Evolutionary conservation across 495 filamentous ascomycete species (phyloP).

Genomic region (Niebla homalea): DNA sequence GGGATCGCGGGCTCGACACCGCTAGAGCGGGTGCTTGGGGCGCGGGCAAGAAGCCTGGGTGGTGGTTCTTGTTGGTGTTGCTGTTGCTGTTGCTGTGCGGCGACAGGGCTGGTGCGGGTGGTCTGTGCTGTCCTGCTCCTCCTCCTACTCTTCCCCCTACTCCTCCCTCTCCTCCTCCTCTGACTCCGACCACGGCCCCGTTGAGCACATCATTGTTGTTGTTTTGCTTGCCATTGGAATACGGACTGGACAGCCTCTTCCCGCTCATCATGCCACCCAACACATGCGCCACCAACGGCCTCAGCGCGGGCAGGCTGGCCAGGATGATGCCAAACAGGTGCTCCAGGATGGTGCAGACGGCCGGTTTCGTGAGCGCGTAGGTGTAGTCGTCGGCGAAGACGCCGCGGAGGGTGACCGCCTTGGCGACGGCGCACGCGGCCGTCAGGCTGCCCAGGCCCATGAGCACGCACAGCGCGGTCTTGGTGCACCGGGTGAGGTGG

Average conservation of each 20-base stretch:
- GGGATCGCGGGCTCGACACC: too few relatives aligned
- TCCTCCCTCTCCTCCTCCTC: too few relatives aligned
- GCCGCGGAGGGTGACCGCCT: conserved; percentile 10
- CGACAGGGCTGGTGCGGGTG: too few relatives aligned
- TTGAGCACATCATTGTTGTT: too few relatives aligned
- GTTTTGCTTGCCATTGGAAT: background rate
- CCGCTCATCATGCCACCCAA: background rate
- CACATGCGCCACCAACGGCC: conserved; percentile 9
- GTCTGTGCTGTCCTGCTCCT: too few relatives aligned
- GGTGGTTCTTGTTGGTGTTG: too few relatives aligned
- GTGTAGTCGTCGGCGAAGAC: conserved; percentile 15
- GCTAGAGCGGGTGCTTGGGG: too few relatives aligned
- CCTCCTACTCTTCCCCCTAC: too few relatives aligned
- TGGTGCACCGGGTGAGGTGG: conserved; percentile 14
- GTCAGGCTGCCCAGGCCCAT: conserved; percentile 18
- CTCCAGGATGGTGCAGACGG: conserved; percentile 15
- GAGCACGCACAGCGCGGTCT: conserved; percentile 13
- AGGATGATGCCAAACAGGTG: conserved; percentile 13
- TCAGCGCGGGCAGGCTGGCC: conserved; percentile 14
- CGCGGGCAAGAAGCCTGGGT: too few relatives aligned
- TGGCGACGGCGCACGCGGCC: conserved; percentile 17
- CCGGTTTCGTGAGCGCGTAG: conserved; percentile 12
- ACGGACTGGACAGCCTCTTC: background rate
- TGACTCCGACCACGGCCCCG: too few relatives aligned
- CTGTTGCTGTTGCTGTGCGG: too few relatives aligned